Conservation (phyloP, 2,329 filamentous ascomycete genomes). For the Davidsoniella neocaledoniae region DNA sequence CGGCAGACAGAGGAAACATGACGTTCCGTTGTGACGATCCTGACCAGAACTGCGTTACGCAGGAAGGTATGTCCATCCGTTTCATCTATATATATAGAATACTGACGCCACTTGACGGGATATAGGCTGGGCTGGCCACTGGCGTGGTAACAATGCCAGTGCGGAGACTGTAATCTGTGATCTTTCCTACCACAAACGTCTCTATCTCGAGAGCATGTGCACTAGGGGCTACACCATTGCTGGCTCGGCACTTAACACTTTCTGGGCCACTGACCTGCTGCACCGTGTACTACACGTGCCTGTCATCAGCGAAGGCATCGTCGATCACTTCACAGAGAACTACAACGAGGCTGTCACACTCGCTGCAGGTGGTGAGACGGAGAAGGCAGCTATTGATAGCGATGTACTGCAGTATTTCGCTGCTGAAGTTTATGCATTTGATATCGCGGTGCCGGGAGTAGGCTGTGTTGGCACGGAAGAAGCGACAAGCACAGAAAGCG, state of each 20-base stretch:
- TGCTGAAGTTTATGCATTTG: constrained; percentile 48
- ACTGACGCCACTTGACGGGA: background rate
- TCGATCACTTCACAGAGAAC: constrained; percentile 46
- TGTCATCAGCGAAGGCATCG: constrained; percentile 37
- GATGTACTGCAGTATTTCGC: constrained; percentile 53
- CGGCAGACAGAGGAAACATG: constrained; percentile 37
- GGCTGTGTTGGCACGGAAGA: constrained; percentile 37
- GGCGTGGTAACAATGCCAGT: constrained; percentile 47
- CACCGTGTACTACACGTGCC: constrained; percentile 51
- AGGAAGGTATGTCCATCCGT: constrained; percentile 22
- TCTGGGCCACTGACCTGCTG: constrained; percentile 49
- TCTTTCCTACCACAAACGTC: constrained; percentile 40
- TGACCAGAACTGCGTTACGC: constrained; percentile 43
- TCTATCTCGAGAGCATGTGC: constrained; percentile 42
- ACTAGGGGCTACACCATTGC: constrained; percentile 45
- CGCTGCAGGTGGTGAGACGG: constrained; percentile 27
- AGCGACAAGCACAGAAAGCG: constrained; percentile 5
- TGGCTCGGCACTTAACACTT: constrained; percentile 37
- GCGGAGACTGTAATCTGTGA: constrained; percentile 54
- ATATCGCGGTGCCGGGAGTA: constrained; percentile 44
- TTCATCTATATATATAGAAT: background rate
- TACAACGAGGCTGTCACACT: constrained; percentile 38
- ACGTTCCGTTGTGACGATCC: constrained; percentile 53
- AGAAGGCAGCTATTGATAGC: constrained; percentile 37
- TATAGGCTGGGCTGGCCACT: constrained; percentile 49